Conservation (phyloP, 768 basidiomycete genomes). For the Tricholoma bakamatsutake region DNA sequence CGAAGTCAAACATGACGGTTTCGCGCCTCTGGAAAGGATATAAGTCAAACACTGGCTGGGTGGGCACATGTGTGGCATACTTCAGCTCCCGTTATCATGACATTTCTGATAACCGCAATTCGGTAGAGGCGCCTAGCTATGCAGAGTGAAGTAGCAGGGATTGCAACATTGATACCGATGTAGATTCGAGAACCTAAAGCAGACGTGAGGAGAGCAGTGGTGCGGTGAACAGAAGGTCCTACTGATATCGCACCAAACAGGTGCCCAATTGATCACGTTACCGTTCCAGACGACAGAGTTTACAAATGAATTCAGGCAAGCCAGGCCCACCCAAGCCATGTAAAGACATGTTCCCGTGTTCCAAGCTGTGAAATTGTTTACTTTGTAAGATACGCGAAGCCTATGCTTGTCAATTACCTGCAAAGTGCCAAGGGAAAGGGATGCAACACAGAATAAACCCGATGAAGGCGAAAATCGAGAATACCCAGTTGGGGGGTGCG, state of each 20-base stretch:
- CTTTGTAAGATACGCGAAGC: neutral
- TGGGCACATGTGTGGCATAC: neutral
- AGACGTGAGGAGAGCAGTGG: neutral
- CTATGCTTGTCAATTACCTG: conserved; percentile 31
- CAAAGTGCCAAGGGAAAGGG: conserved; percentile 64
- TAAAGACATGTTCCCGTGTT: conserved; percentile 54
- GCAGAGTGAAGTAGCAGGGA: neutral
- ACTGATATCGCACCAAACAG: conserved; percentile 65
- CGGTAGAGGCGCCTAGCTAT: neutral
- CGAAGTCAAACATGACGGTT: conserved; percentile 42
- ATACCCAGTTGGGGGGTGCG: conserved; percentile 38
- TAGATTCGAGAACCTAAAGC: neutral
- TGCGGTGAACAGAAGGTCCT: conserved; percentile 9
- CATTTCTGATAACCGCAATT: neutral
- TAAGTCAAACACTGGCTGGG: neutral
- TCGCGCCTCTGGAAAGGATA: conserved; percentile 32
- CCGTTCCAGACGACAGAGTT: conserved; percentile 69
- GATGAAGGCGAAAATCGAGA: conserved; percentile 45
- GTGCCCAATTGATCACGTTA: conserved; percentile 47
- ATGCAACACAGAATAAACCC: conserved; percentile 50
- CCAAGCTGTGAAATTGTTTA: conserved; percentile 5
- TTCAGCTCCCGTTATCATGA: neutral
- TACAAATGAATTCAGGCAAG: conserved; percentile 53
- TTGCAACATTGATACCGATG: neutral
- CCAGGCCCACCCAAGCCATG: conserved; percentile 61